Percentiles rank a stretch among this genome's conserved stretches.
Conservation (phyloP, 768 basidiomycete species). For the Tylopilus plumbeoviolaceoides region DNA sequence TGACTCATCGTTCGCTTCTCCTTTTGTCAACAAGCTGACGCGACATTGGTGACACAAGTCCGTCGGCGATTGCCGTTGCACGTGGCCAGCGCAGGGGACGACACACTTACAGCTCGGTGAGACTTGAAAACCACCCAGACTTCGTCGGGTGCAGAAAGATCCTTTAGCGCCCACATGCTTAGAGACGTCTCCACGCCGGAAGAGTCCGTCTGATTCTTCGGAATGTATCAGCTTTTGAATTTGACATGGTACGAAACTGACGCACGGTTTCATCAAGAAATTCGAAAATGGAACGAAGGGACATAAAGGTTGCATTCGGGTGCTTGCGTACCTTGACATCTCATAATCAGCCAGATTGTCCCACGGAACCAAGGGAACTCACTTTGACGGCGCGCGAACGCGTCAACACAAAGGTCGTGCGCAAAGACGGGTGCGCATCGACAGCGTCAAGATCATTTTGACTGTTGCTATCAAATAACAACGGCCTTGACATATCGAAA, state of each 20-base stretch:
- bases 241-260: neutral
- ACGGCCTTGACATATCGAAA: slow-evolving; percentile 16
- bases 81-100: neutral
- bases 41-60: neutral
- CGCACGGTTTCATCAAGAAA: slow-evolving; percentile 21
- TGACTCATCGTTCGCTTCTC: slow-evolving; percentile 17
- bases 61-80: slow-evolving; percentile 1
- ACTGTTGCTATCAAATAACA: slow-evolving; percentile 1
- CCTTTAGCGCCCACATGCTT: slow-evolving; percentile 47
- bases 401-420: slow-evolving; percentile 43
- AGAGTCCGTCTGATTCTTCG: slow-evolving; percentile 12
- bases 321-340: slow-evolving; percentile 24
- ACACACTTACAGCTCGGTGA: slow-evolving; percentile 55
- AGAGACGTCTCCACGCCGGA: slow-evolving; percentile 25
- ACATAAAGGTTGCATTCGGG: slow-evolving; percentile 17
- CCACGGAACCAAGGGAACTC: slow-evolving; percentile 18
- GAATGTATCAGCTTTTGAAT: slow-evolving; percentile 6
- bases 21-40: neutral
- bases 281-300: slow-evolving; percentile 26
- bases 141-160: slow-evolving; percentile 33
- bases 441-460: slow-evolving; percentile 6
- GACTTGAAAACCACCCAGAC: slow-evolving; percentile 57
- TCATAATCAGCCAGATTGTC: neutral
- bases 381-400: slow-evolving; percentile 55
- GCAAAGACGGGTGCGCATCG: slow-evolving; percentile 5